Base-by-base conservation (phyloP, 2,329 filamentous ascomycete genomes). In the Phialocephala subalpina region DNA sequence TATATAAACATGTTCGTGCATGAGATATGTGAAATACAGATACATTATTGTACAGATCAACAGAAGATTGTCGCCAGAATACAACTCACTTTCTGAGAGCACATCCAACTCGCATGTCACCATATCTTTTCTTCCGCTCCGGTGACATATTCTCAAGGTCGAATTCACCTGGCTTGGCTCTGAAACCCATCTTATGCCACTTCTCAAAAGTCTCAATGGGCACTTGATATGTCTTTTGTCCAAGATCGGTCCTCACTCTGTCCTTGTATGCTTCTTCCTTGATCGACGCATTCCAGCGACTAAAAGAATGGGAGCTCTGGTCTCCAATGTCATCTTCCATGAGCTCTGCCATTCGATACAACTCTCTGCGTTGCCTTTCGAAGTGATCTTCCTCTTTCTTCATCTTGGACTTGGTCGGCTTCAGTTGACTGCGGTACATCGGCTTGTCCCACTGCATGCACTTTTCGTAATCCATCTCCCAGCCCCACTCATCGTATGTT, bases 401-500 rank as follows among this genome's bases (percentile, higher is more conserved):
- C 56, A 40, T 42, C 27, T 25, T 25, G 14, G 7, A 25, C 5
- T 18, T 6, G 40, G 56, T 58, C n/a, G 8, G 29, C n/a, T n/a
- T 16, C 29, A 42, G 12, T 18, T n/a, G 14, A 27, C 40, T 14
- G 35, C n/a, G n/a, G n/a, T n/a, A 20, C 14, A 27, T 40, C 1
- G 56, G 56, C 35, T 42, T 42, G 2, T 42, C 56, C 56, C 56
- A 58, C 16, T 58, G 35, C 8, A 58, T n/a, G 27, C 56, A 58
- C n/a, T 58, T 58, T 16, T 58, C 55, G 55, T 57, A 57, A 20
- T 57, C 55, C 55, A 57, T 57, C 33, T 57, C 27, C 11, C 20
- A 57, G 27, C 55, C 55, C 9, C 14, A 16, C 29, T 38, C 55
- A 20, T 57, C 55, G 22, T 57, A 57, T 25, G 55, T 57, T 36